Percentiles rank a stretch among this genome's conserved stretches.
Conservation (phyloP, 2,329 filamentous ascomycete species). For the Colletotrichum scovillei region DNA sequence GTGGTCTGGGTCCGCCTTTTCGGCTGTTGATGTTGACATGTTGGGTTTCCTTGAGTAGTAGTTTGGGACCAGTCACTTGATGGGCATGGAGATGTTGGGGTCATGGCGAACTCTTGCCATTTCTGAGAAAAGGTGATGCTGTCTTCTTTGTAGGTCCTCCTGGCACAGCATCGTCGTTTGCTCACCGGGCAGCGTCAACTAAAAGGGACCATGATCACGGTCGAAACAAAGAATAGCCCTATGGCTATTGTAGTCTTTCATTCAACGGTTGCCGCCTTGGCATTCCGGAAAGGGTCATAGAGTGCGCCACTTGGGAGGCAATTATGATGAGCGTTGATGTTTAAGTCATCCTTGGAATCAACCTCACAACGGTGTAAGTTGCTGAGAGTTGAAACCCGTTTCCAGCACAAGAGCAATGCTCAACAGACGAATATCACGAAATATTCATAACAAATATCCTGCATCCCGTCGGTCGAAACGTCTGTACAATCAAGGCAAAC, state of each 20-base stretch:
- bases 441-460: not conserved
- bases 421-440: not conserved
- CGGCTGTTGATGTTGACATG: not conserved
- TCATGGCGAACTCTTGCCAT: not conserved
- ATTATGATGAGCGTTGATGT: not conserved
- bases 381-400: not conserved
- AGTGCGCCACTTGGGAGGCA: not conserved
- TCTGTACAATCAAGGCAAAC: not conserved
- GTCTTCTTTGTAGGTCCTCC: not conserved
- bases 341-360: not conserved
- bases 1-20: slow-evolving; percentile 17
- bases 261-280: slow-evolving; percentile 24
- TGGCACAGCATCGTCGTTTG: not conserved
- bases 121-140: not conserved
- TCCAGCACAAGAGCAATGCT: not conserved
- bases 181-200: not conserved
- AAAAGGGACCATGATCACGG: not conserved
- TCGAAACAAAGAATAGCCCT: not conserved
- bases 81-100: not conserved
- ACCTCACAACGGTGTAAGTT: not conserved
- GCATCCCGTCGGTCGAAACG: not conserved
- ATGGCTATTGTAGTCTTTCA: not conserved
- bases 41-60: not conserved
- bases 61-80: not conserved
- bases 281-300: slow-evolving; percentile 6